Conservation (phyloP, 352 stramenopile species). For the Globisporangium parvum region DNA sequence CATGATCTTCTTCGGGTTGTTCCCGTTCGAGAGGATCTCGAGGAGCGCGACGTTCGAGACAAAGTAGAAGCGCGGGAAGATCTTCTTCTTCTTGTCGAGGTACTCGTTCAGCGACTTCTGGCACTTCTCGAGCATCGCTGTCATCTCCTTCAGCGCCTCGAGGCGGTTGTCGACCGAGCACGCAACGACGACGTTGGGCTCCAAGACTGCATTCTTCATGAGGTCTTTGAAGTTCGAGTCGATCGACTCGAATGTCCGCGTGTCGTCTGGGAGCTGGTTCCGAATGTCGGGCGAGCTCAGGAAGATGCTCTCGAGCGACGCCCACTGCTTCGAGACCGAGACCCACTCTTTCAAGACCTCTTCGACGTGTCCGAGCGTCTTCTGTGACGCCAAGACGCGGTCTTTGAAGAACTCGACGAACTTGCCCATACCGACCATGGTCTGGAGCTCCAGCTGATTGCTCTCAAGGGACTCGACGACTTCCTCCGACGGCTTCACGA, state of each 20-base stretch:
- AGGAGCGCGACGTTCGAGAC: slow-evolving; percentile 84
- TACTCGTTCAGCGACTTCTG: slow-evolving; percentile 88
- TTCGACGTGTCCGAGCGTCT: slow-evolving; percentile 79
- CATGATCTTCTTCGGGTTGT: slow-evolving; percentile 97
- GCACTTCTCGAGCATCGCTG: slow-evolving; percentile 83
- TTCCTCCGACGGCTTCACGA: slow-evolving; percentile 83
- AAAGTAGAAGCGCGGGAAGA: slow-evolving; percentile 89
- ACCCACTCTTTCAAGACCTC: slow-evolving; percentile 87
- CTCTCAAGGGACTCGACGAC: slow-evolving; percentile 82
- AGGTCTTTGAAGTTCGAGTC: slow-evolving; percentile 89
- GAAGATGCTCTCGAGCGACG: slow-evolving; percentile 86
- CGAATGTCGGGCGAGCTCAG: slow-evolving; percentile 85
- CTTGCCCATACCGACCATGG: slow-evolving; percentile 89
- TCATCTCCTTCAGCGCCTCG: slow-evolving; percentile 85
- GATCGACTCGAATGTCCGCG: slow-evolving; percentile 82
- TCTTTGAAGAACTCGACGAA: slow-evolving; percentile 90
- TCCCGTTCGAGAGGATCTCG: slow-evolving; percentile 86
- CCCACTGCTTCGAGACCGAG: slow-evolving; percentile 84
- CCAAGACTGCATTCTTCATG: slow-evolving; percentile 87
- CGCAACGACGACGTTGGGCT: slow-evolving; percentile 72
- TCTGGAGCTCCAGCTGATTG: slow-evolving; percentile 85
- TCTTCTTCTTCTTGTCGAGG: slow-evolving; percentile 90
- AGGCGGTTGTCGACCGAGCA: slow-evolving; percentile 77
- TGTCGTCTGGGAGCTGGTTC: slow-evolving; percentile 84
- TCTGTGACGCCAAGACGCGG: slow-evolving; percentile 68